A percentile compares a stretch with the other conserved stretches of the same genome.
phyloP scores from a whole-genome alignment of 306 rosid genomes.

The Arachis stenosperma region DNA sequence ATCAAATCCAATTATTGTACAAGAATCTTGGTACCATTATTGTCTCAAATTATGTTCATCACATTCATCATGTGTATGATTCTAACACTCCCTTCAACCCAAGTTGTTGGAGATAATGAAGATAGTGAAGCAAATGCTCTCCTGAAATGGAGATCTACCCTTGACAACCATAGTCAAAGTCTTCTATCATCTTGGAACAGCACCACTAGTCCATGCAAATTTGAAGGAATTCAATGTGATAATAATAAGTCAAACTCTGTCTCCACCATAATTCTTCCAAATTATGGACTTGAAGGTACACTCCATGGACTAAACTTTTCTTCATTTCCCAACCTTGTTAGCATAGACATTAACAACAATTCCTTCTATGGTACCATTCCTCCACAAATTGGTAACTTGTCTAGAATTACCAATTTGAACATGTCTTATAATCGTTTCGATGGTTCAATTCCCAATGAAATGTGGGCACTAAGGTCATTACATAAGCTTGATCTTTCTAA shows the following conservation, averaged over 20 bases:
- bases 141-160: background rate
- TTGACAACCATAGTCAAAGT: background rate
- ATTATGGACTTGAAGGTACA: background rate
- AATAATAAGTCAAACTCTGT: background rate
- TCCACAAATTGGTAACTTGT: background rate
- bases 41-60: background rate
- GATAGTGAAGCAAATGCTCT: constrained; percentile 3
- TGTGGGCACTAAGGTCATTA: background rate
- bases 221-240: background rate
- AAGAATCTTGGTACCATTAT: background rate
- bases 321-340: background rate
- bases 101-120: background rate
- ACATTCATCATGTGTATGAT: background rate
- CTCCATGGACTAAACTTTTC: background rate
- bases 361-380: background rate
- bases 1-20: background rate
- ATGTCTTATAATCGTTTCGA: background rate
- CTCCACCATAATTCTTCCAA: background rate
- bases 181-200: background rate
- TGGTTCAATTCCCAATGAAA: constrained; percentile 5
- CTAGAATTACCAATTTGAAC: background rate
- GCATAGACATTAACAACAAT: background rate
- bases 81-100: background rate
- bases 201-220: background rate
- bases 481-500: background rate